Base-by-base conservation (phyloP, 257 asterid species). In the Paulownia fortunei region DNA sequence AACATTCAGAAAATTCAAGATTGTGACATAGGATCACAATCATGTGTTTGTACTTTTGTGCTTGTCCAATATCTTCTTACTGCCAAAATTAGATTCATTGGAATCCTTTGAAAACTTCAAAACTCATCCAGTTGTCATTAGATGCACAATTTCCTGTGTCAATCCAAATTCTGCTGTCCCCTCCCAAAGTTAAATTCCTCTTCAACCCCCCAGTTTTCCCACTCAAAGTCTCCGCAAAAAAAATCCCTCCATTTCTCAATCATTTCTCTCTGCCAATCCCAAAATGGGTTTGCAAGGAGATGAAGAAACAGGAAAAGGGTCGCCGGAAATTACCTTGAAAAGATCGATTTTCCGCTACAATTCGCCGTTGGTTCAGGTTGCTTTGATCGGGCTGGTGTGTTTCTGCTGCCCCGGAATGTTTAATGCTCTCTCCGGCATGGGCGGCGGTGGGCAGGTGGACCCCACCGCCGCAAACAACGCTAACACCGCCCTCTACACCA, bases 401-500 rank as follows among this genome's bases (percentile, higher is more conserved):
- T 96, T 96, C 83, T 96, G 97, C 82, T 96, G 99, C 81, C 99
- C 98, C 0, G 98, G 99, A 0, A 96, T 96, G 99, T 96, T 92
- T 76, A 93, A 92, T 72, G 99, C 99, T n/a, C 96, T 96, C 30
- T 90, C 96, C 76, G 98, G 99, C 41, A 92, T 96, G 99, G 99
- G 97, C 18, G 98, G 92, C 73, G 97, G 94, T 55, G 98, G 99
- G 12, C 99, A 96, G 80, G 90, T 93, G 1, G 88, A 96, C 65
- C 87, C 89, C 78, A 86, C 91, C 6, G 99, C 97, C 10, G 87
- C 91, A 21, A 92, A 96, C 91, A 93, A 96, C 84, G 98, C 99
- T 24, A 94, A 90, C 93, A 96, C 99, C 60, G 98, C 99, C 78
- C 94, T 96, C 26, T 96, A 96, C 94, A 88, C 97, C 63, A 84